Evolutionary conservation across 108 stramenopile species (phyloP), one percentile per base, ranked within the genome.

Genomic region (Cyclostephanos tholiformis): DNA sequence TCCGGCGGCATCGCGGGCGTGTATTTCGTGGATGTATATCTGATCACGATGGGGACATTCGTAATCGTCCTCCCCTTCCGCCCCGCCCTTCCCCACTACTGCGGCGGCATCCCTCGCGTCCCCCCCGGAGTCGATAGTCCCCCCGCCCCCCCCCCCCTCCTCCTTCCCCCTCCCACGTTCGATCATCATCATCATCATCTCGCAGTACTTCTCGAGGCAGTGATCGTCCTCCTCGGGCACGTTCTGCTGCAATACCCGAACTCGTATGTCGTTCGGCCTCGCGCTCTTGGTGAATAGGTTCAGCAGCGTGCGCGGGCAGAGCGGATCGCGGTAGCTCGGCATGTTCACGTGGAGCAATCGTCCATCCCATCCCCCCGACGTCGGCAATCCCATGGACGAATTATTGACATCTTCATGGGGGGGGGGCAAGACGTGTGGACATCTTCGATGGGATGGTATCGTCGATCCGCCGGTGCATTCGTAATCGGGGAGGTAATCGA

Each of bases 251-350:
- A 94, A 51, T 39, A 94, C 84, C 11, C 90, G 76, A 17, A 91
- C 77, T 32, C 65, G 79, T 16, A 94, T 55, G 19, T 86, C 77
- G 27, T 74, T 7, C 14, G 93, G 90, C 63, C 87, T 77, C 25
- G 67, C 60, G 2, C 90, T 83, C 49, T 77, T 73, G 53, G 69
- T 65, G 69, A 91, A 94, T 20, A 82, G 63, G 68, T 89, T 86
- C 67, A 88, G 67, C 12, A 94, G 55, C 17, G 93, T 94, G 46
- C 83, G 65, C 6, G 91, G 80, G 80, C 93, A 94, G 16, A 94
- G 69, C 14, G 63, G 77, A 73, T 94, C 93, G 20, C 93, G 82
- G 62, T 60, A 86, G 14, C 75, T 77, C 3, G 85, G 74, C 23
- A 83, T 77, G 56, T 72, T 73, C n/a, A 83, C 57, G 39, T 86